phyloP scores from a whole-genome alignment of 352 stramenopile species.

The Phytophthora pisi region DNA sequence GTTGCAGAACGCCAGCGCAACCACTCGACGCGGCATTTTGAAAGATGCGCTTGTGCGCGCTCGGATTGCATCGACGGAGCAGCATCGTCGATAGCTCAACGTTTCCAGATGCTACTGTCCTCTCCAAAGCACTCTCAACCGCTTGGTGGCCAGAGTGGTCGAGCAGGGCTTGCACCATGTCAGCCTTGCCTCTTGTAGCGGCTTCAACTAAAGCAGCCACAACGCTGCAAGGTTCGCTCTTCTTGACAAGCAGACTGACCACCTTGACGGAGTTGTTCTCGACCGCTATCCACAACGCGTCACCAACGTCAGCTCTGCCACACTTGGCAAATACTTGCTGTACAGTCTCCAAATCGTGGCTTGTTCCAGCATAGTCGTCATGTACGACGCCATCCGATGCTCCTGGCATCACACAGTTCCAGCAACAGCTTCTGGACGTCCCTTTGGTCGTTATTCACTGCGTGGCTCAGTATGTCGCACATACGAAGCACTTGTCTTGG shows the following conservation, averaged over 20 bases:
- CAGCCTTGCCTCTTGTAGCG: neutral
- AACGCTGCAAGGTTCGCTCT: neutral
- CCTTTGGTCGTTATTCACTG: neutral
- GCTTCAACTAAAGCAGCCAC: neutral
- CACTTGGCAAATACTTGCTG: neutral
- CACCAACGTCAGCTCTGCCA: neutral
- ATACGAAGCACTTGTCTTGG: neutral
- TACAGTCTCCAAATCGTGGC: neutral
- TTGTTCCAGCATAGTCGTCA: neutral
- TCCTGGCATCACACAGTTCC: neutral
- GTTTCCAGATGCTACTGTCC: neutral
- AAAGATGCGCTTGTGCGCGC: neutral
- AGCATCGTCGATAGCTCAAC: neutral
- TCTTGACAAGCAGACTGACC: neutral
- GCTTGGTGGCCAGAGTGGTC: neutral
- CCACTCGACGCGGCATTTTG: neutral
- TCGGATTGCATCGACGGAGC: neutral
- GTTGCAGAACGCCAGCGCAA: neutral
- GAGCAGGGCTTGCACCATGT: neutral
- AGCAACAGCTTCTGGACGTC: neutral
- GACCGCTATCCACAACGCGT: neutral
- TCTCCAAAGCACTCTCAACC: neutral
- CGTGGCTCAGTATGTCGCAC: too few relatives aligned
- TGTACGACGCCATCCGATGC: neutral
- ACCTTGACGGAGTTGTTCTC: neutral